Conservation (phyloP, 2,329 filamentous ascomycete genomes). For the Verticillium klebahnii region DNA sequence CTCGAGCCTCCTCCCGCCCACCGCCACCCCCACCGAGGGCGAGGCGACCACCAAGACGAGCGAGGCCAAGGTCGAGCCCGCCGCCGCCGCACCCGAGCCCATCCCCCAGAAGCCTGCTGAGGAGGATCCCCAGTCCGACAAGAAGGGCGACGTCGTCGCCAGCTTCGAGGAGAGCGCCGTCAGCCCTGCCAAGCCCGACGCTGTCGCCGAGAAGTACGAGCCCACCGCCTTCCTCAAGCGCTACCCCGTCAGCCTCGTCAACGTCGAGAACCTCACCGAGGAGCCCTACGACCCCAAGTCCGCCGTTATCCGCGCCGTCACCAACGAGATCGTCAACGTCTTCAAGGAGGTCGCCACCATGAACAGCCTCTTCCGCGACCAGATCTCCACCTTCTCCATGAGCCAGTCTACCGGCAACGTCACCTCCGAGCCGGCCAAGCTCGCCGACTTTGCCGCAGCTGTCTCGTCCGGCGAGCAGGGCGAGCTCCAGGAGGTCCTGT, state of each 20-base stretch:
- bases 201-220: slow-evolving; percentile 60
- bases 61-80: slow-evolving; percentile 42
- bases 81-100: slow-evolving; percentile 43
- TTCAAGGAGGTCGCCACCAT: slow-evolving; percentile 95
- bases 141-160: slow-evolving; percentile 90
- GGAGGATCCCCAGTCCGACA: slow-evolving; percentile 54
- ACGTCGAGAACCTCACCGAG: slow-evolving; percentile 88
- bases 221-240: slow-evolving; percentile 88
- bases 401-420: slow-evolving; percentile 93
- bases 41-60: slow-evolving; percentile 38
- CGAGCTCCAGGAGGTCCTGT: slow-evolving; percentile 88
- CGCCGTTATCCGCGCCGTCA: slow-evolving; percentile 82
- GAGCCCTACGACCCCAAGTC: slow-evolving; percentile 88
- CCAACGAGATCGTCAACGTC: slow-evolving; percentile 97
- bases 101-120: slow-evolving; percentile 51
- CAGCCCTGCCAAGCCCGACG: slow-evolving; percentile 50
- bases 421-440: slow-evolving; percentile 87
- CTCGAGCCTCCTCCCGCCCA: slow-evolving; percentile 73
- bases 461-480: slow-evolving; percentile 91
- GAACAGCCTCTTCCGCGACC: slow-evolving; percentile 93
- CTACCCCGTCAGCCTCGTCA: slow-evolving; percentile 89
- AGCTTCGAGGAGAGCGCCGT: slow-evolving; percentile 86
- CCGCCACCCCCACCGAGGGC: slow-evolving; percentile 31
- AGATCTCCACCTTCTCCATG: slow-evolving; percentile 96
- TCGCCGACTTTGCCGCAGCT: slow-evolving; percentile 95